Evolutionary conservation across 441 rosid genomes (phyloP).

Genomic region (Macaranga tanarius): DNA sequence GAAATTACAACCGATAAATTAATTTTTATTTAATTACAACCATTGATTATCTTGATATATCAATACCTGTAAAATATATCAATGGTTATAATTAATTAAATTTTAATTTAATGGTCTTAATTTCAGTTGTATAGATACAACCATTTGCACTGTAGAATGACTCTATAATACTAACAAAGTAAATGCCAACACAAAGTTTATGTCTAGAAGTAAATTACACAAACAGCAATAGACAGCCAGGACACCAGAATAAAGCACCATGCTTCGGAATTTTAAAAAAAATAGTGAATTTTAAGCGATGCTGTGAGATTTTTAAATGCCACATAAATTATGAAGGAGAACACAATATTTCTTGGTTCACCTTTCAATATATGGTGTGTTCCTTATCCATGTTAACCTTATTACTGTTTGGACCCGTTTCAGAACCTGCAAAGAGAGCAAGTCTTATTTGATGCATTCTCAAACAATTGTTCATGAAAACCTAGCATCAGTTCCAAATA

Average conservation of each 20-base stretch:
- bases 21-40: too few species aligned
- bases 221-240: background rate
- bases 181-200: background rate
- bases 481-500: background rate
- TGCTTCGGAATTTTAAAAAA: background rate
- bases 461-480: constrained; percentile 4
- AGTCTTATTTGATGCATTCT: background rate
- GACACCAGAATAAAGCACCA: background rate
- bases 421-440: constrained; percentile 59
- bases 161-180: background rate
- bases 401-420: constrained; percentile 49
- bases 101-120: too few species aligned
- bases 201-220: background rate
- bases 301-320: background rate
- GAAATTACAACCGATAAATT: too few species aligned
- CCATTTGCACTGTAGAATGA: too few species aligned
- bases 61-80: too few species aligned
- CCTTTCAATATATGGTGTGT: constrained; percentile 67
- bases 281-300: background rate
- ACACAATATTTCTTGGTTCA: constrained; percentile 23
- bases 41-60: too few species aligned
- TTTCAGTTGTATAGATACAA: too few species aligned
- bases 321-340: background rate
- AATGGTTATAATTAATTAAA: too few species aligned
- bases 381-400: constrained; percentile 81